Conservation (phyloP, 2,329 filamentous ascomycete genomes). For the Diaporthe longicolla region DNA sequence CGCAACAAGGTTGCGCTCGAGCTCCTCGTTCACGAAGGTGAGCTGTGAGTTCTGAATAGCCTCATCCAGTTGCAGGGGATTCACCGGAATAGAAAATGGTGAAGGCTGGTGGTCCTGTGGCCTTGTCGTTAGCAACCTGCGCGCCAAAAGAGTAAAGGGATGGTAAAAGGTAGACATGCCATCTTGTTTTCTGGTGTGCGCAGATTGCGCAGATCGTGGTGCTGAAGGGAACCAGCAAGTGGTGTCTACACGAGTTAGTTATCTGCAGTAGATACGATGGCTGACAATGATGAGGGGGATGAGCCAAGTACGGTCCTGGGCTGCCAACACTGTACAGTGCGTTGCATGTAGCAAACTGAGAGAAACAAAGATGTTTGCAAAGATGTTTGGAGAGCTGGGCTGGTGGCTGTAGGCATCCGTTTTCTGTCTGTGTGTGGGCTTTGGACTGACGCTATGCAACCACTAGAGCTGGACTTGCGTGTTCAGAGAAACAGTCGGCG, state of each 20-base stretch:
- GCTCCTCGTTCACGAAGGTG: not conserved
- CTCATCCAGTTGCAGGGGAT: not conserved
- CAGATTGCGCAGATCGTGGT: not conserved
- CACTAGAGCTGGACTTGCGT: not conserved
- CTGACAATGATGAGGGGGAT: not conserved
- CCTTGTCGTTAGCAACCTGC: not conserved
- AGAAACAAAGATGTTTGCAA: not conserved
- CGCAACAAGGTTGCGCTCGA: slow-evolving; percentile 20
- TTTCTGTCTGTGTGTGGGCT: not conserved
- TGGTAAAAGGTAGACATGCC: not conserved
- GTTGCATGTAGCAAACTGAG: not conserved
- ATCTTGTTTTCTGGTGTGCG: not conserved
- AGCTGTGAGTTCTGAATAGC: slow-evolving; percentile 2
- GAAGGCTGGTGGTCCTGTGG: not conserved
- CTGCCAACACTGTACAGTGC: not conserved
- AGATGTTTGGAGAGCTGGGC: not conserved
- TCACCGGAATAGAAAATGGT: not conserved
- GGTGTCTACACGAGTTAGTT: not conserved
- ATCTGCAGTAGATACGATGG: not conserved
- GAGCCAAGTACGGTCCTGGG: not conserved
- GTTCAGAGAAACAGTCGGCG: not conserved
- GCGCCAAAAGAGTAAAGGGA: not conserved
- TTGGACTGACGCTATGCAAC: not conserved
- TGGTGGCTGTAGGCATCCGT: not conserved
- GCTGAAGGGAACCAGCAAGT: not conserved